phyloP scores from a whole-genome alignment of 148 eudicot species.

The Cornus suecica region DNA sequence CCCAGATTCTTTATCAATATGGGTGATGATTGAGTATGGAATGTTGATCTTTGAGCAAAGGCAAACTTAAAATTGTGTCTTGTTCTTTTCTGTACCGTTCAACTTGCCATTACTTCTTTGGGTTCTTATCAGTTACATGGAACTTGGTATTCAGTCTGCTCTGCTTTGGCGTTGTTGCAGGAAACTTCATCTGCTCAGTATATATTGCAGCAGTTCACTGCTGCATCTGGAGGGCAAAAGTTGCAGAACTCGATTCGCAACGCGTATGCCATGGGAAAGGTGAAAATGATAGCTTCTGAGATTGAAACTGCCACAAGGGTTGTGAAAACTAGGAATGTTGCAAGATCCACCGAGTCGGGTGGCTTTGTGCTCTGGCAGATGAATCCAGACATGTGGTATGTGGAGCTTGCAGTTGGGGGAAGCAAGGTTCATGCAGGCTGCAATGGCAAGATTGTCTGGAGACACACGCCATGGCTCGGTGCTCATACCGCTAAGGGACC shows the following conservation, averaged over 20 bases:
- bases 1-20: background rate
- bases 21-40: too few species aligned
- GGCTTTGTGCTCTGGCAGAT: slow-evolving; percentile 65
- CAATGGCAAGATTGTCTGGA: slow-evolving; percentile 57
- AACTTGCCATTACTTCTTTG: background rate
- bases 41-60: background rate
- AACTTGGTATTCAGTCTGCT: background rate
- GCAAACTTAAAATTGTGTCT: background rate
- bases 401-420: slow-evolving; percentile 57
- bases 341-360: slow-evolving; percentile 45
- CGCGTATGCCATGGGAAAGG: slow-evolving; percentile 54
- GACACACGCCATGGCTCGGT: slow-evolving; percentile 65
- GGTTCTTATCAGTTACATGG: background rate
- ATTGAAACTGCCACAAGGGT: slow-evolving; percentile 41
- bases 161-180: slow-evolving; percentile 19
- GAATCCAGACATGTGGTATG: slow-evolving; percentile 65
- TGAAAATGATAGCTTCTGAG: slow-evolving; percentile 51
- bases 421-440: slow-evolving; percentile 62
- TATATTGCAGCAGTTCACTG: slow-evolving; percentile 56
- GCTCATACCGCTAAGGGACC: slow-evolving; percentile 60
- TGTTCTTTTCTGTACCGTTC: background rate
- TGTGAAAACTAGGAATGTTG: slow-evolving; percentile 30
- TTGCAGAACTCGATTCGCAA: slow-evolving; percentile 41
- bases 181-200: slow-evolving; percentile 59
- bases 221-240: slow-evolving; percentile 53